These are phyloP conservation scores for Colletotrichum camelliae DNA, from an alignment of 2,329 filamentous ascomycete genomes.

Conservation along the genomic window DNA sequence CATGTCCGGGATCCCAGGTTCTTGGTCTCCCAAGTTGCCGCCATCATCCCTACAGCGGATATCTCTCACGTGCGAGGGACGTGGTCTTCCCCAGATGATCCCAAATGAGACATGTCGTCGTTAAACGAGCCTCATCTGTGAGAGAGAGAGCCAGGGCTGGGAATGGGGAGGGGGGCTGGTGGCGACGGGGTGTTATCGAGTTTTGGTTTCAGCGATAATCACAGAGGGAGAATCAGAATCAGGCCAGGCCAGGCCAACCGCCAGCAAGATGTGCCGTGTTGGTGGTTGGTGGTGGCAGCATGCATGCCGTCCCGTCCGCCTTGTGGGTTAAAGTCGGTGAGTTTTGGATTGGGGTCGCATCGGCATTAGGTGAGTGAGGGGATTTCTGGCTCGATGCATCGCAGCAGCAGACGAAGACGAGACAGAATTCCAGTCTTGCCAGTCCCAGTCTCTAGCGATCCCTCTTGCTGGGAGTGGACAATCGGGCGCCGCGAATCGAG, in stretches of 20 bases:
- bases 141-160: background rate
- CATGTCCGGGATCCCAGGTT: background rate
- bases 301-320: background rate
- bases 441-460: background rate
- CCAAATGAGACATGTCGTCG: constrained; percentile 11
- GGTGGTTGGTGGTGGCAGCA: background rate
- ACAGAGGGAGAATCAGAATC: background rate
- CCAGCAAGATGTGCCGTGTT: background rate
- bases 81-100: constrained; percentile 18
- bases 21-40: background rate
- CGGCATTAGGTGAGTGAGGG: background rate
- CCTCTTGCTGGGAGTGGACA: background rate
- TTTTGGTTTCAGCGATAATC: constrained; percentile 1
- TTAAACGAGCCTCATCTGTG: constrained; percentile 18
- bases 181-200: background rate
- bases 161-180: background rate
- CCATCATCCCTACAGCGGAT: constrained; percentile 15
- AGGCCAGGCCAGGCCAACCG: background rate
- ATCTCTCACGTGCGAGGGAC: constrained; percentile 10
- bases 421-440: background rate
- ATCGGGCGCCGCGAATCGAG: constrained; percentile 11
- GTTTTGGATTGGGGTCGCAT: constrained; percentile 16
- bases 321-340: constrained; percentile 19
- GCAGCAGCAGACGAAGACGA: background rate
- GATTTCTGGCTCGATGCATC: background rate